phyloP scores from a whole-genome alignment of 2,329 filamentous ascomycete species.

The Fusarium falciforme region DNA sequence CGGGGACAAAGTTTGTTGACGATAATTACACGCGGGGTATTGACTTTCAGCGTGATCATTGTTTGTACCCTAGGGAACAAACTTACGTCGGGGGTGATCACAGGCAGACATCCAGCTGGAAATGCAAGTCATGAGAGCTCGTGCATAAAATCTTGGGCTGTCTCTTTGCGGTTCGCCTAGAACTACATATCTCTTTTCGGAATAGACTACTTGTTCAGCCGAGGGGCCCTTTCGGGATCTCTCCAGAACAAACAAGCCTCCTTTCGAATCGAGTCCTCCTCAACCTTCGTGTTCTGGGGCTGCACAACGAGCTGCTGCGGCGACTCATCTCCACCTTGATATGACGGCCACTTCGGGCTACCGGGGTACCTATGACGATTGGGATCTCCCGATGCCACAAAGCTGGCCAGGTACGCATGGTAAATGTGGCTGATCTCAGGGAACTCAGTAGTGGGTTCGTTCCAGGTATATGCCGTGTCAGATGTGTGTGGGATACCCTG shows the following conservation, averaged over 20 bases:
- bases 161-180: not conserved
- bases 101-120: not conserved
- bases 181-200: not conserved
- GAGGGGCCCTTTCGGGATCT: constrained; percentile 47
- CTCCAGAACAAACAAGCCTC: constrained; percentile 52
- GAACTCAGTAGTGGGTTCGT: constrained; percentile 49
- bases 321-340: constrained; percentile 4
- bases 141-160: not conserved
- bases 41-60: constrained; percentile 23
- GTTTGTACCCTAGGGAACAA: constrained; percentile 15
- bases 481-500: constrained; percentile 53
- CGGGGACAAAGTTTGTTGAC: constrained; percentile 48
- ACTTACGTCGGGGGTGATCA: constrained; percentile 16
- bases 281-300: constrained; percentile 45
- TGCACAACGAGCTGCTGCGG: constrained; percentile 49
- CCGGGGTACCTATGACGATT: constrained; percentile 42
- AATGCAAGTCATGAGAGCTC: not conserved
- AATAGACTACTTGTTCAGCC: constrained; percentile 48
- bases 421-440: constrained; percentile 52
- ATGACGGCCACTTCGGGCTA: constrained; percentile 32
- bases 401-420: constrained; percentile 53
- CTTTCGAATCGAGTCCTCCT: constrained; percentile 48
- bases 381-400: constrained; percentile 50
- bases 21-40: not conserved
- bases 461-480: constrained; percentile 52